Evolutionary conservation across 345 rosid genomes (phyloP).

Genomic region (Populus euphratica): DNA sequence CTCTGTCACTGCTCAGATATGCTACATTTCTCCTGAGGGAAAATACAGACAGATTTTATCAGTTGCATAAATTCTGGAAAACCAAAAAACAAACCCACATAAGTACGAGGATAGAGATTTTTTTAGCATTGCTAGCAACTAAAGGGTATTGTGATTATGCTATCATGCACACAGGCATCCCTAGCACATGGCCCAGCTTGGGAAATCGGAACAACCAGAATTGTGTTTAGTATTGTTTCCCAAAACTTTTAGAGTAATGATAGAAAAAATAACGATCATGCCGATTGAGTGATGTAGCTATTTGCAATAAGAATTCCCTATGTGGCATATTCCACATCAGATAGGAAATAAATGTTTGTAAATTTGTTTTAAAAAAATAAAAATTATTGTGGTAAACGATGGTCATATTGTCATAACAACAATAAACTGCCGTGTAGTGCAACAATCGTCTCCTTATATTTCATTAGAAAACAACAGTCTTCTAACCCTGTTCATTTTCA

Average conservation of each 20-base stretch:
- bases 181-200: background rate
- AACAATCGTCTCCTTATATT: background rate
- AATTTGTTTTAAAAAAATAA: background rate
- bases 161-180: background rate
- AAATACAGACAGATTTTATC: background rate
- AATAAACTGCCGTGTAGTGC: background rate
- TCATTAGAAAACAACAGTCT: background rate
- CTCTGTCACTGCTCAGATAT: background rate
- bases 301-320: background rate
- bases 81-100: background rate
- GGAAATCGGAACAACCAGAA: background rate
- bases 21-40: background rate
- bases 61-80: background rate
- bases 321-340: background rate
- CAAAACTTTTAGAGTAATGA: background rate
- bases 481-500: background rate
- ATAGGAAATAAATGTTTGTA: background rate
- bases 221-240: background rate
- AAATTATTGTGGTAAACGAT: no score
- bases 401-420: background rate
- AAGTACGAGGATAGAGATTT: background rate
- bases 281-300: background rate
- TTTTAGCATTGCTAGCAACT: background rate
- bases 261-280: background rate
- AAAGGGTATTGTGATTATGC: background rate